A percentile compares a stretch with the other conserved stretches of the same genome.
phyloP scores from a whole-genome alignment of 2,329 filamentous ascomycete genomes.

The Celoporthe dispersa region DNA sequence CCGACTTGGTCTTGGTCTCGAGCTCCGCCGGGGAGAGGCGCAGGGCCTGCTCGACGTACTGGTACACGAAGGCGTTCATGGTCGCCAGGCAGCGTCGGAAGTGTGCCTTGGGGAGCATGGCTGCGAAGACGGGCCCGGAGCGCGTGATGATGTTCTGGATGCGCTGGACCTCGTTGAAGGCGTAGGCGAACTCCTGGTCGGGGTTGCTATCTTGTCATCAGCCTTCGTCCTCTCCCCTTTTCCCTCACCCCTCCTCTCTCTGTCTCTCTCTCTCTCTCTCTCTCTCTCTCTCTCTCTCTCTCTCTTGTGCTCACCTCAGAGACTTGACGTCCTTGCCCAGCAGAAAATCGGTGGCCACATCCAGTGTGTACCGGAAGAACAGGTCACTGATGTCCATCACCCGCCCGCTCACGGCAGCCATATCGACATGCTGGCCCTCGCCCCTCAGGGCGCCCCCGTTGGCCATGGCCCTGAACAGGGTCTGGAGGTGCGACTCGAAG shows the following conservation, averaged over 20 bases:
- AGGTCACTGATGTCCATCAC: constrained; percentile 74
- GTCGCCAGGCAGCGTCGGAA: constrained; percentile 69
- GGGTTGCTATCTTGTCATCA: constrained; percentile 48
- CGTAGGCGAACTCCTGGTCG: constrained; percentile 73
- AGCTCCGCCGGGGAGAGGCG: constrained; percentile 72
- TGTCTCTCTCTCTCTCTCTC: no score
- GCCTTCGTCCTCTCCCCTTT: not conserved
- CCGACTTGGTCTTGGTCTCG: constrained; percentile 71
- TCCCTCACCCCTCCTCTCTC: no score
- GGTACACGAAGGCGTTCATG: constrained; percentile 77
- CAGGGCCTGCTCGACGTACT: constrained; percentile 77
- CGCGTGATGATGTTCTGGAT: constrained; percentile 71
- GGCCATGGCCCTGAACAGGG: constrained; percentile 70
- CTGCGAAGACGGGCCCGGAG: constrained; percentile 63
- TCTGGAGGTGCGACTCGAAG: constrained; percentile 79
- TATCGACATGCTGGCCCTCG: constrained; percentile 66
- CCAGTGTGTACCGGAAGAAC: constrained; percentile 84
- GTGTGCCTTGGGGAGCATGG: constrained; percentile 63
- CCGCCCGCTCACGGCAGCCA: constrained; percentile 63
- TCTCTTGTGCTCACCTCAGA: constrained; percentile 48
- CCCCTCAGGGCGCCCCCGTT: constrained; percentile 62
- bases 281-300: no score
- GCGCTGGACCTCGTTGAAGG: constrained; percentile 79
- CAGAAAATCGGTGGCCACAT: constrained; percentile 85
- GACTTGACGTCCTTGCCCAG: constrained; percentile 75